Base-by-base conservation (phyloP, 805 yeast genomes). In the Ogataea parapolymorpha region DNA sequence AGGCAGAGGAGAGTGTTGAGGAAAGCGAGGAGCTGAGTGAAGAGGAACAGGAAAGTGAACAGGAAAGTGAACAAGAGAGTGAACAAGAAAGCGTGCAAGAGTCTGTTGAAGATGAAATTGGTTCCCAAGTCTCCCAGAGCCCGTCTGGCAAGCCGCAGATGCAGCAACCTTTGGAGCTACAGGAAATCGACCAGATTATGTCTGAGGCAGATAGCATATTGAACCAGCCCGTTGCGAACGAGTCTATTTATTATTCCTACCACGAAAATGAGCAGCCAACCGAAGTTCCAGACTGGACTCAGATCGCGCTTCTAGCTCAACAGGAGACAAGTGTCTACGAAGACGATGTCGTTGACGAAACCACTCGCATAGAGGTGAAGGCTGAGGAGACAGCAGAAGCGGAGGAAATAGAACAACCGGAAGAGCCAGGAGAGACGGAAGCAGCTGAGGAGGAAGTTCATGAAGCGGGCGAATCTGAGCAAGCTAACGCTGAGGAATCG, bases 331-430 rank as follows among this genome's bases (percentile, higher is more conserved):
- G 13, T 16, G 24, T 9, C 10, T 51, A 45, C 1, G 56, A 48
- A 31, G 56, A 52, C 17, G 24, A 39, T 14, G 50, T 37, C 13
- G 42, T 35, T 7, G 54, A 51, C 8, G 37, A 24, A 4, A 33
- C 37, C 29, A 25, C 37, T 4, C 29, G 29, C 17, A 33, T 33
- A 17, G 28, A 24, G n/a, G 37, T 33, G 7, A 32, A 14, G 35
- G 13, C 13, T 3, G 38, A 18, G 16, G 26, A 20, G 26, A 32
- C 26, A 41, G 44, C 37, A 17, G 46, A 42, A 13, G 29, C 31
- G 26, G 49, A 34, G 9, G 42, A 38, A 14, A 41, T 37, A 20
- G 42, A 46, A 20, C 14, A 24, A 11, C 42, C 30, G 15, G 34
- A 27, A 32, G 39, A 32, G 28, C 7, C 5, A 8, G 39, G 32